Percentiles rank a stretch among this genome's conserved stretches.
Evolutionary conservation across 257 asterid species (phyloP).

Genomic region (Penstemon davidsonii): DNA sequence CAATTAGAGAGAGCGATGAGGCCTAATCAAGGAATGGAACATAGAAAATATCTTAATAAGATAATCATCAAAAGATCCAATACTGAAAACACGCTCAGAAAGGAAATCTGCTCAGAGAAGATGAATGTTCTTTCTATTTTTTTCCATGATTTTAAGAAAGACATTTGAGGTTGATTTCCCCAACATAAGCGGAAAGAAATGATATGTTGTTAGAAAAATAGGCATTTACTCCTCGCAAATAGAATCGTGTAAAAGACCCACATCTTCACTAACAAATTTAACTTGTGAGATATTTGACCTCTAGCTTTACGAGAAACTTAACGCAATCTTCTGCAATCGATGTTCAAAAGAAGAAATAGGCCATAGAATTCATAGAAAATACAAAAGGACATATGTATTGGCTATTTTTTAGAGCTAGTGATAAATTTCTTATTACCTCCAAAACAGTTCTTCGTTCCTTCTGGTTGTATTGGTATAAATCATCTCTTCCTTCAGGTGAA

Average conservation of each 20-base stretch:
- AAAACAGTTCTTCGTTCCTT: conserved; percentile 90
- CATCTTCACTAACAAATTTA: conserved; percentile 18
- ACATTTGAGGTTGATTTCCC: conserved; percentile 8
- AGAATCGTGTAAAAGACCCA: conserved; percentile 9
- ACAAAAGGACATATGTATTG: conserved; percentile 16
- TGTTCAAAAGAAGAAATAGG: background rate
- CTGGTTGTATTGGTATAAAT: conserved; percentile 89
- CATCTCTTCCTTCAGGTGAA: conserved; percentile 98
- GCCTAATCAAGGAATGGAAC: background rate
- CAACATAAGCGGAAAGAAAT: background rate
- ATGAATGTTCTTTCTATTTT: background rate
- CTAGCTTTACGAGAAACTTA: conserved; percentile 18
- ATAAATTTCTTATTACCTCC: conserved; percentile 57
- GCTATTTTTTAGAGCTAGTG: conserved; percentile 4
- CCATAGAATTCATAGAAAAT: conserved; percentile 13
- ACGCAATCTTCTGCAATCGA: conserved; percentile 1
- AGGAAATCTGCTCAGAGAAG: background rate
- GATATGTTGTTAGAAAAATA: background rate
- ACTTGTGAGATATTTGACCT: conserved; percentile 18
- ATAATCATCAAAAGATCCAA: background rate
- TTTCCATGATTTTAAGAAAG: background rate
- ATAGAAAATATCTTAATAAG: conserved; percentile 7
- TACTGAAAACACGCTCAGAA: background rate
- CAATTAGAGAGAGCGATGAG: conserved; percentile 5
- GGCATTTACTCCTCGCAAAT: conserved; percentile 6